Evolutionary conservation across 139 green algal genomes (phyloP), one percentile per base, ranked within the genome.

Genomic region (Chlamydomonas sp.): DNA sequence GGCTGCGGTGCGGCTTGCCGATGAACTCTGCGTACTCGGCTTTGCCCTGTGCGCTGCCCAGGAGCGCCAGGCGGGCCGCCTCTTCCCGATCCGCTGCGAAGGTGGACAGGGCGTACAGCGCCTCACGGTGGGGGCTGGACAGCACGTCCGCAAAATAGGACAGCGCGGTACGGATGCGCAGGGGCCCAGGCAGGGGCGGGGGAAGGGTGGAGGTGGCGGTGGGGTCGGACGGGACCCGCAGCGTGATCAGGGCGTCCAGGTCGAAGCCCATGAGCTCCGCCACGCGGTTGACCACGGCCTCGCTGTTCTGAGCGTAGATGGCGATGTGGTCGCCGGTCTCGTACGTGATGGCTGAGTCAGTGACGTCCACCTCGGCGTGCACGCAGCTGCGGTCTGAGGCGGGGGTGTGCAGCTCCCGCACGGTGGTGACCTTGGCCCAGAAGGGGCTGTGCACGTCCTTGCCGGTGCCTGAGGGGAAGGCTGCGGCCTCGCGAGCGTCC

Each of bases 341-440:
- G 87, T 98, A 97, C 1, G 49, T 83, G 66, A 84, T 83, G 17
- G 69, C 80, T 17, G 77, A 74, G 62, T 81, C 78, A 57, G 62
- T 61, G 1, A 97, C 92, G 72, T 99, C 96, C 69, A 99, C 69
- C 94, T 99, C 97, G 18, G 97, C 96, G 89, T 99, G 97, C 84
- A 99, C 92, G 88, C 97, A 99, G 0, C 92, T 97, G 80, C 97
- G 93, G 57, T 96, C 96, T 3, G 94, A 97, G 3, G 83, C 80
- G 17, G 89, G 77, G 4, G 82, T 89, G 90, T 99, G 96, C 88
- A 99, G 95, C 96, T 99, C 97, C 0, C 91, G 89, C 0, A 96
- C 89, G 0, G 78, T 85, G 2, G 73, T 90, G 1, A 99, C 83
- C 2, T 78, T 81, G 5, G 90, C 94, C 91, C 87, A 91, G 83